Evolutionary conservation across 441 rosid species (phyloP).

Genomic region (Corymbia citriodora): DNA sequence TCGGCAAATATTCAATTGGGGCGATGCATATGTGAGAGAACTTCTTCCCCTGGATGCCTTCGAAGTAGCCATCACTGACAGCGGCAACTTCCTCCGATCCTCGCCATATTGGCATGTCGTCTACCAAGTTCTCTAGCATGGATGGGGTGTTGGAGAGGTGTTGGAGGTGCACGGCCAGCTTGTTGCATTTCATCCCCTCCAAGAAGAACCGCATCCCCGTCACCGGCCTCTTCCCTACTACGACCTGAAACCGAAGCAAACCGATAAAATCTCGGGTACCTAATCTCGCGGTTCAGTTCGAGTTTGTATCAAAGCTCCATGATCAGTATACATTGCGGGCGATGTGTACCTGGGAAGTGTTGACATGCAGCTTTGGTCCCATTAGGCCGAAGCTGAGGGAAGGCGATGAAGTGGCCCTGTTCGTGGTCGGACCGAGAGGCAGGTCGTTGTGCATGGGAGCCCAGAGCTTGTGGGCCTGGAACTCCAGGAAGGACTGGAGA

Average conservation of each 20-base stretch:
- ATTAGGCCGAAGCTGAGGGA: slow-evolving; percentile 58
- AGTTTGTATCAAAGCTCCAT: neutral
- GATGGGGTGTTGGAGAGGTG: slow-evolving; percentile 54
- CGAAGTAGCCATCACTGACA: slow-evolving; percentile 36
- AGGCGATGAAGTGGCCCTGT: slow-evolving; percentile 43
- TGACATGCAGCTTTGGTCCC: slow-evolving; percentile 87
- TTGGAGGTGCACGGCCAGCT: slow-evolving; percentile 74
- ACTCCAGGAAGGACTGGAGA: slow-evolving; percentile 64
- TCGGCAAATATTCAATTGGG: slow-evolving; percentile 53
- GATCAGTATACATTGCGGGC: neutral
- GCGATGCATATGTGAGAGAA: slow-evolving; percentile 77
- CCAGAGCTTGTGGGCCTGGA: slow-evolving; percentile 73
- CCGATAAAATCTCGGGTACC: neutral
- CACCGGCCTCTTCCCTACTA: slow-evolving; percentile 45
- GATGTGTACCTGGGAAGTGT: slow-evolving; percentile 50
- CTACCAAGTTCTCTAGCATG: slow-evolving; percentile 46
- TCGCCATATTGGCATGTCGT: slow-evolving; percentile 44
- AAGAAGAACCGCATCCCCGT: slow-evolving; percentile 83
- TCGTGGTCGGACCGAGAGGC: slow-evolving; percentile 72
- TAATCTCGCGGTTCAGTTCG: neutral
- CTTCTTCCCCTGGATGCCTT: slow-evolving; percentile 46
- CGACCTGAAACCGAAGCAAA: slow-evolving; percentile 31
- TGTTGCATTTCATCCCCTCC: slow-evolving; percentile 88
- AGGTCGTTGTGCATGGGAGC: slow-evolving; percentile 90
- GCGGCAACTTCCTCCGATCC: slow-evolving; percentile 39